Percentiles rank a stretch among this genome's conserved stretches.
Conservation (phyloP, 73 alveolate genomes). For the Durusdinium trenchii region DNA sequence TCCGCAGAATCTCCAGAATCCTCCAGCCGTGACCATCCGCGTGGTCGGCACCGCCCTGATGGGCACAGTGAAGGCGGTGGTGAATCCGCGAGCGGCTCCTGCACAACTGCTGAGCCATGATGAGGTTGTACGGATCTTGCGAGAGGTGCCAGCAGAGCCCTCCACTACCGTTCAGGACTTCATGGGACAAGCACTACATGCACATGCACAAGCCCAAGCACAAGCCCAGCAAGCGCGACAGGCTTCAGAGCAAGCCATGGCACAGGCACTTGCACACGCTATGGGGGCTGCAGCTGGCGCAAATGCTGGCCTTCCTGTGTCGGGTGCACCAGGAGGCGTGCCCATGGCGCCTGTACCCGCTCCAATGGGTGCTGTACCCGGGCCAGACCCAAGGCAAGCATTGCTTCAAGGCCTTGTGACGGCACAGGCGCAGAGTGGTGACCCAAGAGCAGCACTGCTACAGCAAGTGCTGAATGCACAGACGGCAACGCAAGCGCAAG, state of each 20-base stretch:
- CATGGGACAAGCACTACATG: slow-evolving; percentile 63
- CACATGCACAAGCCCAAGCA: neutral
- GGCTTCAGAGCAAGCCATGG: slow-evolving; percentile 18
- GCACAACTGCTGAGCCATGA: slow-evolving; percentile 48
- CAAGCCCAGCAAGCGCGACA: slow-evolving; percentile 29
- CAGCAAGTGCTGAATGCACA: slow-evolving; percentile 35
- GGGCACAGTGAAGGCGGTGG: slow-evolving; percentile 71
- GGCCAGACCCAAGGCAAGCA: slow-evolving; percentile 63
- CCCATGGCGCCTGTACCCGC: neutral
- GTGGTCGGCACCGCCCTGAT: slow-evolving; percentile 84
- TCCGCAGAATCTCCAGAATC: too few relatives aligned
- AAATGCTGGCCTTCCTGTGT: neutral
- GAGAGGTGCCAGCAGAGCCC: slow-evolving; percentile 65
- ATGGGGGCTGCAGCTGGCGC: neutral
- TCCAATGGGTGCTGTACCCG: neutral
- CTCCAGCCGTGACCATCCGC: slow-evolving; percentile 52
- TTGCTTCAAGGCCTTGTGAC: slow-evolving; percentile 74
- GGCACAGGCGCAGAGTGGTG: slow-evolving; percentile 5
- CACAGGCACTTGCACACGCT: slow-evolving; percentile 36
- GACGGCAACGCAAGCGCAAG: neutral
- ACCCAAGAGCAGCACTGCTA: slow-evolving; percentile 15
- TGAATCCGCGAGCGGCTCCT: slow-evolving; percentile 57
- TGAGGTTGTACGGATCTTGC: slow-evolving; percentile 60
- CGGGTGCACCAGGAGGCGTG: neutral
- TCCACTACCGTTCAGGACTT: slow-evolving; percentile 69